Evolutionary conservation across 176 grass and related monocot species (phyloP).

Genomic region (Eragrostis curvula): DNA sequence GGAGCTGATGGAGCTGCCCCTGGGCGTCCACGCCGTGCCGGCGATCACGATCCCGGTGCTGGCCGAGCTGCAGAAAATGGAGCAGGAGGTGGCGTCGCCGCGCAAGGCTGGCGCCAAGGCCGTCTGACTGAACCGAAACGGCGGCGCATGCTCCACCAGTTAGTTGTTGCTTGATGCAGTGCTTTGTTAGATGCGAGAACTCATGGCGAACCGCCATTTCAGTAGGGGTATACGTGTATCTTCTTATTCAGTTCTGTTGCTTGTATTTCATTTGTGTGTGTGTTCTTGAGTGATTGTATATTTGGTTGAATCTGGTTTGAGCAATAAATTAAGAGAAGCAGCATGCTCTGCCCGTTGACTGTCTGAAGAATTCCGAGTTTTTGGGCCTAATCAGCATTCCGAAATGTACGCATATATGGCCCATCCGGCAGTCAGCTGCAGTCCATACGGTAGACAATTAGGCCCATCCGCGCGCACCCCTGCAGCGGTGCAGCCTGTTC

Average conservation of each 20-base stretch:
- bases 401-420: too few relatives aligned
- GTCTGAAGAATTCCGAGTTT: not conserved
- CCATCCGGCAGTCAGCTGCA: too few relatives aligned
- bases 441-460: not conserved
- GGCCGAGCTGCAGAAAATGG: conserved; percentile 66
- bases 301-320: not conserved
- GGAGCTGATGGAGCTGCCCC: conserved; percentile 45
- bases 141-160: not conserved
- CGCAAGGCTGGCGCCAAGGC: conserved; percentile 46
- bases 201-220: not conserved
- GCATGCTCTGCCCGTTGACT: not conserved
- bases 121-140: conserved; percentile 16
- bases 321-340: not conserved
- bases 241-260: not conserved
- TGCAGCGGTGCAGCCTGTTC: too few relatives aligned
- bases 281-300: not conserved
- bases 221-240: not conserved
- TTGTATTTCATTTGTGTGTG: not conserved
- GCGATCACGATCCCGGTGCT: conserved; percentile 59
- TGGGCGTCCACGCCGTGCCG: conserved; percentile 30
- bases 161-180: not conserved
- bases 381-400: too few relatives aligned
- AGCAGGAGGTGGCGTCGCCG: conserved; percentile 46
- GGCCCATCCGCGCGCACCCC: not conserved
- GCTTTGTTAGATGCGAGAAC: not conserved